Evolutionary conservation across 202 grass and related monocot species (phyloP).

Genomic region (Digitaria exilis): DNA sequence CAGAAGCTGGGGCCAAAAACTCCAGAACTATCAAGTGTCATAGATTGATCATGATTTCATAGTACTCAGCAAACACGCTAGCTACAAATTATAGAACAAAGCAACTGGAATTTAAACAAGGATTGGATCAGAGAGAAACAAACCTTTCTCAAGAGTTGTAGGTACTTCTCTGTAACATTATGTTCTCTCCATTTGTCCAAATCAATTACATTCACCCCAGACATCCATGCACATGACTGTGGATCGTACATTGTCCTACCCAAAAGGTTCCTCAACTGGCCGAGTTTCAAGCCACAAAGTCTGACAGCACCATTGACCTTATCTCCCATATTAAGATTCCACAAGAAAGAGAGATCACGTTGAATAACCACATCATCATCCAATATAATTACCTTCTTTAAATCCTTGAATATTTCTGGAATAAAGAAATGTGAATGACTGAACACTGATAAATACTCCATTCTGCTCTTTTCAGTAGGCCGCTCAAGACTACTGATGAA

Average conservation of each 20-base stretch:
- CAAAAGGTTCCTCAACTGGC: constrained; percentile 69
- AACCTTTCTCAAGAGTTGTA: constrained; percentile 72
- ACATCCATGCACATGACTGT: constrained; percentile 96
- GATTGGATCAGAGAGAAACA: constrained; percentile 30
- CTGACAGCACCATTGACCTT: constrained; percentile 90
- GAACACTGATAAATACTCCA: constrained; percentile 88
- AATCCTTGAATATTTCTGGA: constrained; percentile 93
- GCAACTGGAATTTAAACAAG: constrained; percentile 24
- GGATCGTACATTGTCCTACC: constrained; percentile 64
- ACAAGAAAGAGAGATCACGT: constrained; percentile 82
- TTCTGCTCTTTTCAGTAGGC: constrained; percentile 66
- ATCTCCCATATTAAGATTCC: constrained; percentile 87
- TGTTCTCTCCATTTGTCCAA: constrained; percentile 93
- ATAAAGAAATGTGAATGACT: constrained; percentile 94
- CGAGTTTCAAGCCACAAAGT: constrained; percentile 78
- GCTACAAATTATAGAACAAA: constrained; percentile 15
- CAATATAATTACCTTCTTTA: constrained; percentile 84
- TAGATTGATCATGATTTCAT: not conserved
- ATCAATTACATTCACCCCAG: constrained; percentile 89
- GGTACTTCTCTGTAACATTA: constrained; percentile 83
- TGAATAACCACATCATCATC: constrained; percentile 98
- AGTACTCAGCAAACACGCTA: not conserved
- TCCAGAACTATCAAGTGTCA: not conserved
- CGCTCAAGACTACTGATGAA: constrained; percentile 67
- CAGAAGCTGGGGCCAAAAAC: constrained; percentile 7